These are phyloP conservation scores for Trichoderma virens DNA, from an alignment of 495 filamentous ascomycete species.

Conservation along the genomic window DNA sequence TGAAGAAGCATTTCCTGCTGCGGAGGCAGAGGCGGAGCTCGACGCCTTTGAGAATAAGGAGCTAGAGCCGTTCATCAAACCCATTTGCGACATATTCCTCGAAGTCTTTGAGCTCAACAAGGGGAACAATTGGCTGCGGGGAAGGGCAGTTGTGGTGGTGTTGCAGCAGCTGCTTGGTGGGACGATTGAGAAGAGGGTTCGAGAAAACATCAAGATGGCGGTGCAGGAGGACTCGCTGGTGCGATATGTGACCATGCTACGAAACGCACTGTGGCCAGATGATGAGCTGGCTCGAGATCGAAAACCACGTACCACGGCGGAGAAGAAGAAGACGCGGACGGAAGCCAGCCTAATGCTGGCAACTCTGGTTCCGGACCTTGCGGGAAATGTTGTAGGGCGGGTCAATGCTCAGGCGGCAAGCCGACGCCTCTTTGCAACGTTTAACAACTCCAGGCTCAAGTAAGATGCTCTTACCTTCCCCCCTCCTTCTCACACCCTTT, in stretches of 20 bases:
- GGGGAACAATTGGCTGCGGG: conserved; percentile 90
- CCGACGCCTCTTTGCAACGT: conserved; percentile 67
- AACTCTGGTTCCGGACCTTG: conserved; percentile 72
- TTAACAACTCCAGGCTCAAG: conserved; percentile 73
- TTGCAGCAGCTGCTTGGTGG: conserved; percentile 75
- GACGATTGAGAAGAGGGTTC: conserved; percentile 89
- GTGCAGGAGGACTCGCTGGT: conserved; percentile 71
- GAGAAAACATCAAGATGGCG: conserved; percentile 64
- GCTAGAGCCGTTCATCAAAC: conserved; percentile 92
- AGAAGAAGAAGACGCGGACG: conserved; percentile 60
- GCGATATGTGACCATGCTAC: conserved; percentile 62
- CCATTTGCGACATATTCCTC: conserved; percentile 95
- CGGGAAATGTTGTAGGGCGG: conserved; percentile 75
- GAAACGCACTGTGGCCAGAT: conserved; percentile 72
- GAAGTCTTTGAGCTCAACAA: conserved; percentile 92
- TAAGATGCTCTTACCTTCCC: no score
- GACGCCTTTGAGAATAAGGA: conserved; percentile 88
- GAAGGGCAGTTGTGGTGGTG: conserved; percentile 91
- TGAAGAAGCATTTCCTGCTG: conserved; percentile 51
- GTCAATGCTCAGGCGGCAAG: conserved; percentile 79
- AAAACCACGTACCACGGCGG: conserved; percentile 49
- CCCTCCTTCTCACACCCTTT: not conserved
- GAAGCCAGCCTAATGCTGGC: conserved; percentile 77
- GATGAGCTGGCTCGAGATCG: conserved; percentile 48
- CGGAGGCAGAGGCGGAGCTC: conserved; percentile 91